Base-by-base conservation (phyloP, 768 basidiomycete genomes). In the Asterophora parasitica region DNA sequence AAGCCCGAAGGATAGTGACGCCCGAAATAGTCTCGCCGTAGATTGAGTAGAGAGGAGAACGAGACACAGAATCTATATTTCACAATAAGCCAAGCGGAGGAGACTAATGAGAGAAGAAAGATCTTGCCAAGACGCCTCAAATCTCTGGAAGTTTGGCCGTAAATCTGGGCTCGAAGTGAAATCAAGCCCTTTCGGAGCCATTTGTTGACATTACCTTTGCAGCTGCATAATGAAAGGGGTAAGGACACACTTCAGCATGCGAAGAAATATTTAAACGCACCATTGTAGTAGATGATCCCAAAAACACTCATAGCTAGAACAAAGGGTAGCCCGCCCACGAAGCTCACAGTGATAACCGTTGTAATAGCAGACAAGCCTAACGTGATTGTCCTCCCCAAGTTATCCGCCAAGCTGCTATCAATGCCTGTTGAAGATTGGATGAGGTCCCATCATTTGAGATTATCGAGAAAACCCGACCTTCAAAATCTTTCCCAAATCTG, bases 401-500 rank as follows among this genome's bases (percentile, higher is more conserved):
- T 84, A 58, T 95, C 90, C 1, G 92, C 78, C 52, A 92, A 75
- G 43, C 61, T 80, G 54, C 88, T 91, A 60, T 94, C 92, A 42
- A 94, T 81, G 19, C 85, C 89, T 83, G 57, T 32, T n/a, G 42
- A 32, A 38, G 23, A 64, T 51, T 53, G 10, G 44, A 41, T 11
- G 23, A 27, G 17, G 11, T 10, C 19, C 30, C 10, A n/a, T n/a
- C n/a, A n/a, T 8, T 4, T 7, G 12, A 30, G 4, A 12, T 19
- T 67, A 17, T 9, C 4, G 45, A 4, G n/a, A 6, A n/a, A 4
- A 0, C 48, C 76, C 1, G 9, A 70, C 75, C 87, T 70, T 93
- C 91, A 46, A 94, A 88, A 61, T 94, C 92, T 64, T 94, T 94
- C 35, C 92, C 92, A 53, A 88, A 87, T 38, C 91, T 73, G 55